Evolutionary conservation across 2,329 filamentous ascomycete genomes (phyloP).

Genomic region (Aspergillus ibericus): DNA sequence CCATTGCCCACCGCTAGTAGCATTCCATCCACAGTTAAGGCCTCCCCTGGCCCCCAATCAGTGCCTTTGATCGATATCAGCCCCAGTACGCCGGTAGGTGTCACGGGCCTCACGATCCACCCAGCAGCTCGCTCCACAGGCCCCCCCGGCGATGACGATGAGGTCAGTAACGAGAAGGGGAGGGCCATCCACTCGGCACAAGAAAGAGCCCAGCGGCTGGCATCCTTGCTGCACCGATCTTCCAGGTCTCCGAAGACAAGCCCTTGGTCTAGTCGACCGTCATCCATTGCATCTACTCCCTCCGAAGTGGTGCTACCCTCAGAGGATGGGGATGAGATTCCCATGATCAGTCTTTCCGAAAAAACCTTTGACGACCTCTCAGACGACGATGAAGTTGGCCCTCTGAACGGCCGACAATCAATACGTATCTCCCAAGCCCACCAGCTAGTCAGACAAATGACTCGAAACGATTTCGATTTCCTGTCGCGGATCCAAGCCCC

Average conservation of each 20-base stretch:
- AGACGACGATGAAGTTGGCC: slow-evolving; percentile 34
- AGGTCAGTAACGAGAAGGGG: slow-evolving; percentile 37
- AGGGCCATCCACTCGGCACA: slow-evolving; percentile 36
- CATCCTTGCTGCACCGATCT: slow-evolving; percentile 34
- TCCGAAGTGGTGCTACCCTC: slow-evolving; percentile 26
- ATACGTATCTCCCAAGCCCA: slow-evolving; percentile 33
- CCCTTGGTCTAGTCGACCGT: slow-evolving; percentile 27
- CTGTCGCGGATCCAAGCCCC: slow-evolving; percentile 34
- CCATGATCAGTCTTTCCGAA: slow-evolving; percentile 36
- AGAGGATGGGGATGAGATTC: slow-evolving; percentile 37
- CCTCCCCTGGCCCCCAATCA: slow-evolving; percentile 21
- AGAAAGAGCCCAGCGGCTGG: slow-evolving; percentile 35
- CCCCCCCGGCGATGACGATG: slow-evolving; percentile 23
- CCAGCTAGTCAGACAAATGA: slow-evolving; percentile 39
- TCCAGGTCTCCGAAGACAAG: slow-evolving; percentile 33
- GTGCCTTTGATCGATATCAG: slow-evolving; percentile 27
- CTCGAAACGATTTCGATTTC: slow-evolving; percentile 33
- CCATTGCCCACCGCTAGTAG: slow-evolving; percentile 36
- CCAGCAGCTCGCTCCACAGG: slow-evolving; percentile 25
- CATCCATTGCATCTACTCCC: slow-evolving; percentile 33
- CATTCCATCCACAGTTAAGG: slow-evolving; percentile 37
- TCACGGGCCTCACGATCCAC: slow-evolving; percentile 30
- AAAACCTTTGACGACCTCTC: slow-evolving; percentile 32
- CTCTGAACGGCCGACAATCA: slow-evolving; percentile 28
- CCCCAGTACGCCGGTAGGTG: slow-evolving; percentile 29